Evolutionary conservation across 116 monocot species (phyloP).

Genomic region (Papilionanthe hybrid): DNA sequence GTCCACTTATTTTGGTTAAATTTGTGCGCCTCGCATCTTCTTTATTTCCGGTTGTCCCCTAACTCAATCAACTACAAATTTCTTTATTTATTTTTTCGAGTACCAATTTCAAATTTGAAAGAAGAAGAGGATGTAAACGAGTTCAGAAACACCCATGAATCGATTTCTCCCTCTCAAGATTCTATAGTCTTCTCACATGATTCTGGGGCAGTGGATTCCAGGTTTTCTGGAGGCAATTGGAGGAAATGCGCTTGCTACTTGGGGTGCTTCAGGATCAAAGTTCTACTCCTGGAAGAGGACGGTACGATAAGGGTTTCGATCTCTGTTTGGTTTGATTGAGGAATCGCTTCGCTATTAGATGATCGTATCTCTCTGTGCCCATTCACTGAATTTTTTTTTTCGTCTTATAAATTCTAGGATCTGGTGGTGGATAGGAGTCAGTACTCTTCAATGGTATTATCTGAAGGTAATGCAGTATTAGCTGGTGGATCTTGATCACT

Average conservation of each 20-base stretch:
- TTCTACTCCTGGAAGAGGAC: slow-evolving; percentile 2
- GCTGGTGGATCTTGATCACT: neutral
- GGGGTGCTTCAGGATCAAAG: slow-evolving; percentile 5
- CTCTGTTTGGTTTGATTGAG: neutral
- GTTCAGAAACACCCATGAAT: neutral
- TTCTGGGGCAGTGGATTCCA: neutral
- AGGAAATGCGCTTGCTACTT: neutral
- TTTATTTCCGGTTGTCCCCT: neutral
- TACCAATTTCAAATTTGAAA: slow-evolving; percentile 1
- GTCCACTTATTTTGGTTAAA: too few species aligned
- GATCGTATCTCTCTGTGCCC: neutral
- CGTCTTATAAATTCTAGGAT: neutral
- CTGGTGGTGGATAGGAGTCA: neutral
- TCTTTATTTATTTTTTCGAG: neutral
- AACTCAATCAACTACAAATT: neutral
- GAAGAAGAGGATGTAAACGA: neutral
- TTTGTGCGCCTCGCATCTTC: too few species aligned
- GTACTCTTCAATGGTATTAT: slow-evolving; percentile 3
- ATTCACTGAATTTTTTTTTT: neutral
- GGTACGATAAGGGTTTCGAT: neutral
- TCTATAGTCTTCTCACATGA: neutral
- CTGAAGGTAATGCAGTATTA: neutral
- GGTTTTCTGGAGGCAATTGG: neutral
- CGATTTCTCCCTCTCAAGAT: neutral
- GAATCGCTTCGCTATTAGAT: neutral